Evolutionary conservation across 192 early-diverging fungal species (phyloP), one percentile per base, ranked within the genome.

Genomic region (Coemansia sp.): DNA sequence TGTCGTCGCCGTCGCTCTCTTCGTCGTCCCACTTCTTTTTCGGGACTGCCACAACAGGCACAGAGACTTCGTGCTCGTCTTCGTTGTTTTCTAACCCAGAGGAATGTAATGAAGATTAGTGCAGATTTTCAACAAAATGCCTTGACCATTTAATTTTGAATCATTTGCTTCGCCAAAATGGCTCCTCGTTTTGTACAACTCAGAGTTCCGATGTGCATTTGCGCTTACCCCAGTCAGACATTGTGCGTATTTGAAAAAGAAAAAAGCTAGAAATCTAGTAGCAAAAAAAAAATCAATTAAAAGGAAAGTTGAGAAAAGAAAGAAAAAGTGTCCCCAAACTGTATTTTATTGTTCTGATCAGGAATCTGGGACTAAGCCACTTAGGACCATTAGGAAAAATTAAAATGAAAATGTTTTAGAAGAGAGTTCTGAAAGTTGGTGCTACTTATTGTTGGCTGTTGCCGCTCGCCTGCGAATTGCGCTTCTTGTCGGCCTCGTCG

Each of bases 1-100:
- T 82, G 38, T 85, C 86, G 29, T 86, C 82, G 46, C 77, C 82
- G 68, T 88, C 88, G 39, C 90, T 89, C 64, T 92, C 90, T 55
- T 90, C 89, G 29, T 77, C 80, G 70, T 84, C 89, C 78, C 88
- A 84, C 72, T 86, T 81, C 67, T 72, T 78, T 53, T 70, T 72
- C 27, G 44, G 57, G 11, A 67, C 70, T 19, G 41, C 63, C 34
- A 32, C 37, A 8, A 44, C 37, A 2, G 27, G 27, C 29, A 21
- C 36, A 19, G 58, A 5, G 31, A 34, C 51, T n/a, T 74, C 69
- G 27, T 66, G 63, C 29, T 51, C 37, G 44, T 63, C 55, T 11
- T 68, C 29, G 50, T 63, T 57, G 19, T 74, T 67, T 74, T 64
- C 50, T 48, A 67, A 4, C 51, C 51, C 51, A 34, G 12, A 32